A percentile compares a stretch with the other conserved stretches of the same genome.
These are phyloP conservation scores for Phytophthora sp. DNA, from an alignment of 352 stramenopile genomes.

Conservation along the genomic window DNA sequence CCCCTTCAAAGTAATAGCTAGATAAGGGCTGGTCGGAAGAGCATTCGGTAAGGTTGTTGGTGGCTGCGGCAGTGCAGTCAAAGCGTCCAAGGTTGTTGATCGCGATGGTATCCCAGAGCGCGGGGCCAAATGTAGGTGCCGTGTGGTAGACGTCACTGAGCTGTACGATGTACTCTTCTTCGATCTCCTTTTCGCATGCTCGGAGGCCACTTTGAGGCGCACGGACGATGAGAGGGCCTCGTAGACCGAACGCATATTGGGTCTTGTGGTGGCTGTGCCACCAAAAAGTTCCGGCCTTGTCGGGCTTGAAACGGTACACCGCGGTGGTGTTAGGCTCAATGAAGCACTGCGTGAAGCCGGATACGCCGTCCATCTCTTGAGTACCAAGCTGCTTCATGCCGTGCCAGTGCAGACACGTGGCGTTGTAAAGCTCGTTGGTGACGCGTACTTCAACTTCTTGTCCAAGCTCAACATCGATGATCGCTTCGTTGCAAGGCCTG, in stretches of 20 bases:
- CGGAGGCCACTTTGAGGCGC: conserved; percentile 11
- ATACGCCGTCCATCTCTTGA: conserved; percentile 40
- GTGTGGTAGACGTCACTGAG: conserved; percentile 38
- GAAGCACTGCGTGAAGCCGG: conserved; percentile 38
- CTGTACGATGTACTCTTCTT: conserved; percentile 32
- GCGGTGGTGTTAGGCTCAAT: conserved; percentile 26
- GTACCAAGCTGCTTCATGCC: conserved; percentile 39
- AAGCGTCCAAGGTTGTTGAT: conserved; percentile 46
- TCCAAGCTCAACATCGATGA: conserved; percentile 31
- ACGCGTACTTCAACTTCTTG: conserved; percentile 32
- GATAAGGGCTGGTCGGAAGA: conserved; percentile 17
- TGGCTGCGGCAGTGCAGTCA: conserved; percentile 27
- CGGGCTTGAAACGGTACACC: conserved; percentile 38
- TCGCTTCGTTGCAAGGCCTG: conserved; percentile 18
- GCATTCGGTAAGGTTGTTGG: conserved; percentile 17
- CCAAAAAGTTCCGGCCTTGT: conserved; percentile 38
- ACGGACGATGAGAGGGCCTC: conserved; percentile 38
- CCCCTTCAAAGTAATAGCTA: conserved; percentile 20
- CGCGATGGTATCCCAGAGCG: conserved; percentile 30
- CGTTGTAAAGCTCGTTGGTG: conserved; percentile 22
- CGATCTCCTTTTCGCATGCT: conserved; percentile 20
- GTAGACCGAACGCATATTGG: conserved; percentile 38
- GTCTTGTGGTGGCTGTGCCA: conserved; percentile 43
- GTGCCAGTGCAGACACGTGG: conserved; percentile 42
- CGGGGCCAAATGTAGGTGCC: background rate